phyloP scores from a whole-genome alignment of 768 basidiomycete species.

The Lactarius akahatsu region DNA sequence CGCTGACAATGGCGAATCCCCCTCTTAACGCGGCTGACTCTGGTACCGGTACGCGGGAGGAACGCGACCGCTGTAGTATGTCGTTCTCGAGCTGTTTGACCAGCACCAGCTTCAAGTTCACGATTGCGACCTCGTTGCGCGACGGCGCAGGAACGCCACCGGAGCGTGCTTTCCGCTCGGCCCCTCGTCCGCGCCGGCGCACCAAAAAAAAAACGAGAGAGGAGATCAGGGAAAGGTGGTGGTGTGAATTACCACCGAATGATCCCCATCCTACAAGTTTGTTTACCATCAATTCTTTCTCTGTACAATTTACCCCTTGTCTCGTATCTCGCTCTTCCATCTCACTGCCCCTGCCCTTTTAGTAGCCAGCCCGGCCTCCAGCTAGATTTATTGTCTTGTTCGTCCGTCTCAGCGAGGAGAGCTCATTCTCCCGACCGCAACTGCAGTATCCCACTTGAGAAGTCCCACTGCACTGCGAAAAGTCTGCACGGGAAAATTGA shows the following conservation, averaged over 20 bases:
- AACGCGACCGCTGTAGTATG: constrained; percentile 71
- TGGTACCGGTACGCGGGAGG: constrained; percentile 78
- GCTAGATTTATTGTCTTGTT: constrained; percentile 40
- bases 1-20: constrained; percentile 75
- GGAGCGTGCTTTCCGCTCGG: too few relatives aligned
- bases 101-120: constrained; percentile 86
- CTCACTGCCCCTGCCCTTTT: constrained; percentile 33
- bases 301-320: constrained; percentile 24
- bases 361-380: constrained; percentile 34
- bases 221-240: constrained; percentile 76
- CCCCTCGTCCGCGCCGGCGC: too few relatives aligned
- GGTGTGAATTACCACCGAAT: constrained; percentile 47
- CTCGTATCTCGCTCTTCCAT: constrained; percentile 29
- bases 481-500: constrained; percentile 6
- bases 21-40: constrained; percentile 72
- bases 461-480: constrained; percentile 72
- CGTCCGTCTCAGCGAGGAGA: constrained; percentile 25
- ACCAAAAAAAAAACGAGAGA: constrained; percentile 52
- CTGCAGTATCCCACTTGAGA: constrained; percentile 87
- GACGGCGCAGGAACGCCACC: constrained; percentile 65
- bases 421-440: constrained; percentile 36
- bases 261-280: constrained; percentile 19
- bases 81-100: constrained; percentile 84
- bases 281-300: constrained; percentile 20
- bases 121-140: constrained; percentile 82